These are phyloP conservation scores for Populus hybrid DNA, from an alignment of 441 rosid species.

Conservation along the genomic window DNA sequence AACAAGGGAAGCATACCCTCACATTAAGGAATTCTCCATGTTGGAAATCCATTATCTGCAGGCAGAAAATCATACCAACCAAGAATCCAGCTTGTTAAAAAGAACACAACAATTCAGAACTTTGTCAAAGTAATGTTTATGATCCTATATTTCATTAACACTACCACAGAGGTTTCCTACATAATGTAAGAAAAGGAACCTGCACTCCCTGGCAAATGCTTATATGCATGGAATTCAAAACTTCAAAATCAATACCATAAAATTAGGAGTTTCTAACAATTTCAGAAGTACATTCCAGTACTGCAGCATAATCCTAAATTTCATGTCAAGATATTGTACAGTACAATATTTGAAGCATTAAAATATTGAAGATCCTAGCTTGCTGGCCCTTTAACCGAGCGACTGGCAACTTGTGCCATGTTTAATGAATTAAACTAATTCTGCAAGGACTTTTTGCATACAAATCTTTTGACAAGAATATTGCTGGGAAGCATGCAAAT, in stretches of 20 bases:
- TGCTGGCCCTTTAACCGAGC: background rate
- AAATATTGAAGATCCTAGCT: background rate
- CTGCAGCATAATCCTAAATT: background rate
- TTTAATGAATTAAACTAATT: background rate
- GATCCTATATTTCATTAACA: background rate
- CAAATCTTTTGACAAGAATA: background rate
- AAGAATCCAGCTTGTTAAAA: background rate
- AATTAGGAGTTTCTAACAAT: background rate
- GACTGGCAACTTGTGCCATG: background rate
- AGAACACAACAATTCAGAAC: background rate
- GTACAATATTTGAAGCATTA: background rate
- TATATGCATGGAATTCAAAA: constrained; percentile 1
- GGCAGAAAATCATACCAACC: background rate
- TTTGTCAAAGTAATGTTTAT: background rate
- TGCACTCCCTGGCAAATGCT: background rate
- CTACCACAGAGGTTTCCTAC: background rate
- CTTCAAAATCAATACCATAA: background rate
- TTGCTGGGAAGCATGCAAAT: background rate
- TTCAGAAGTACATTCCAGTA: background rate
- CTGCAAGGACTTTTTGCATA: background rate
- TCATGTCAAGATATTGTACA: background rate
- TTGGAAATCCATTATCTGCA: constrained; percentile 92
- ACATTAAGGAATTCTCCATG: constrained; percentile 90
- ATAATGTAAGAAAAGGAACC: background rate
- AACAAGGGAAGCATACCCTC: constrained; percentile 47